phyloP scores from a whole-genome alignment of 371 early-diverging fungal species.

The Syncephalis plumigaleata region DNA sequence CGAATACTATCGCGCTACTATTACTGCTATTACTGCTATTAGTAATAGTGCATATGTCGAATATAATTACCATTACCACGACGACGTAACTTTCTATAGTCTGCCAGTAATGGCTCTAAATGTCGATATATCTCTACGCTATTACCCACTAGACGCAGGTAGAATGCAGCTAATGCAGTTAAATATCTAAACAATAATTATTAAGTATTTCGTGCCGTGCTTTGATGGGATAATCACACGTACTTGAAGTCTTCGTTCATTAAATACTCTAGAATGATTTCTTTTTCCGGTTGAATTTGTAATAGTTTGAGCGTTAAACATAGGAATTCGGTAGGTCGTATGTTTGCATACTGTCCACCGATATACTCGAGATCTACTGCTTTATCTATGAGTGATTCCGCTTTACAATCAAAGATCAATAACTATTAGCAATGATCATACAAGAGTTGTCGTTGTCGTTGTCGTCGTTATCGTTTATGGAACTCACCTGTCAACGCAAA shows the following conservation, averaged over 20 bases:
- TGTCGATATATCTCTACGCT: constrained; percentile 62
- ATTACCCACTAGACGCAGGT: constrained; percentile 61
- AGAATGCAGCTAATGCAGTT: constrained; percentile 78
- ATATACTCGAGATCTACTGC: constrained; percentile 59
- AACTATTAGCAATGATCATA: background rate
- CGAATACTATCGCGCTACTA: background rate
- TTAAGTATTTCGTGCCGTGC: background rate
- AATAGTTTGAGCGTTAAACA: constrained; percentile 77
- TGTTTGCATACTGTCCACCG: constrained; percentile 75
- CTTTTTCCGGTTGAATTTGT: constrained; percentile 75
- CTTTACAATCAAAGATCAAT: constrained; percentile 16
- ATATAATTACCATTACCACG: constrained; percentile 26
- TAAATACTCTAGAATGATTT: constrained; percentile 54
- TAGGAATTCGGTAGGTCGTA: constrained; percentile 78
- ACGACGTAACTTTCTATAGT: constrained; percentile 69
- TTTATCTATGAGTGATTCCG: constrained; percentile 77
- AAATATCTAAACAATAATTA: constrained; percentile 35
- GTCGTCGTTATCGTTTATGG: background rate
- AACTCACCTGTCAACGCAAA: constrained; percentile 74
- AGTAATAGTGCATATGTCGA: background rate
- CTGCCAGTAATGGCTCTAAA: constrained; percentile 72
- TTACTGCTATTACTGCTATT: too few relatives aligned
- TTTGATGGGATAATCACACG: constrained; percentile 1
- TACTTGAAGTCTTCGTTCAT: constrained; percentile 61
- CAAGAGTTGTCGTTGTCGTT: too few relatives aligned